A percentile compares a stretch with the other conserved stretches of the same genome.
Evolutionary conservation across 2,329 filamentous ascomycete species (phyloP).

Genomic region (Penicillium crustosum): DNA sequence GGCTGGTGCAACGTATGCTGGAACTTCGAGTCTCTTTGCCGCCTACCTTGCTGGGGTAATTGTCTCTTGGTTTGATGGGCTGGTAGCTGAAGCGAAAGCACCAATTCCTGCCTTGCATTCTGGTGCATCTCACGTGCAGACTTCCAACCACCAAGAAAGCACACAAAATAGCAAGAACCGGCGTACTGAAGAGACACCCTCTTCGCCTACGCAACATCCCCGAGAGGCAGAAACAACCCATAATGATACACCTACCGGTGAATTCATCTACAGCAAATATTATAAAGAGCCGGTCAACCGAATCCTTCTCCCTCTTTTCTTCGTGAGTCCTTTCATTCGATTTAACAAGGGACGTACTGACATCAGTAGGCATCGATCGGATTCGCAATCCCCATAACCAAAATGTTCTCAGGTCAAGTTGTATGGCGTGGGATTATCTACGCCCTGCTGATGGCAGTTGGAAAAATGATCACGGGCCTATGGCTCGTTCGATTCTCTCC

Average conservation of each 20-base stretch:
- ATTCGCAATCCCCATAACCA: conserved; percentile 72
- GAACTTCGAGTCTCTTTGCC: conserved; percentile 57
- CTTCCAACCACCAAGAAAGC: background rate
- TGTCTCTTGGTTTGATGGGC: conserved; percentile 52
- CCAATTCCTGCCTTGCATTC: background rate
- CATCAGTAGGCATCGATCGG: conserved; percentile 58
- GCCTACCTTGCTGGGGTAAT: conserved; percentile 57
- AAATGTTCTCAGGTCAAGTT: conserved; percentile 63
- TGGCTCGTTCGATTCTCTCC: conserved; percentile 53
- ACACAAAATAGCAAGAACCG: background rate
- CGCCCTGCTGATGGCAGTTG: conserved; percentile 65
- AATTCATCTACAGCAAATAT: conserved; percentile 47
- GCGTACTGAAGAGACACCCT: background rate
- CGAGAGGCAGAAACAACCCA: background rate
- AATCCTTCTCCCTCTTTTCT: conserved; percentile 71
- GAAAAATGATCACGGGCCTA: conserved; percentile 60
- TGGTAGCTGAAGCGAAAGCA: conserved; percentile 9
- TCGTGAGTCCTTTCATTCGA: conserved; percentile 49
- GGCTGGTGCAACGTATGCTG: conserved; percentile 53
- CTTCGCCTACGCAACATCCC: background rate
- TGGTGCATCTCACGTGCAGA: background rate
- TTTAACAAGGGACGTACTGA: background rate
- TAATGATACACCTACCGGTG: conserved; percentile 21
- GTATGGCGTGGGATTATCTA: conserved; percentile 76
- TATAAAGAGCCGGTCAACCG: conserved; percentile 48